Conservation (phyloP, 169 alveolate species). For the Babesia ovata region DNA sequence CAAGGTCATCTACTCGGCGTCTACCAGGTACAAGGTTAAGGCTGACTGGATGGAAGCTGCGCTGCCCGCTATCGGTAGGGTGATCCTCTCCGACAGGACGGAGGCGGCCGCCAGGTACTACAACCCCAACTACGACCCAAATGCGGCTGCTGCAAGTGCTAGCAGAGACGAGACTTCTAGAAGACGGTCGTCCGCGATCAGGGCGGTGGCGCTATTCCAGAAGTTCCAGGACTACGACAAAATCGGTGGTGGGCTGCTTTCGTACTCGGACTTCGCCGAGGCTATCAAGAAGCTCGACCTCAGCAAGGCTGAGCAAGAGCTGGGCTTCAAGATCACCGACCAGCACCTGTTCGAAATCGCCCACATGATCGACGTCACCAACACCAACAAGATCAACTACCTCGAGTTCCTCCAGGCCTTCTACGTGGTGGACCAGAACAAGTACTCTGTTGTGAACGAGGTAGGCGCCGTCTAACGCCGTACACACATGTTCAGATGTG, state of each 20-base stretch:
- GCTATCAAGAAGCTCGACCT: slow-evolving; percentile 80
- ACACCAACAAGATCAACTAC: slow-evolving; percentile 81
- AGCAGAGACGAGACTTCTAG: slow-evolving; percentile 45
- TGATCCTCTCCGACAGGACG: slow-evolving; percentile 81
- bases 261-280: slow-evolving; percentile 80
- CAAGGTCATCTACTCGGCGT: slow-evolving; percentile 78
- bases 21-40: slow-evolving; percentile 69
- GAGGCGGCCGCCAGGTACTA: slow-evolving; percentile 84
- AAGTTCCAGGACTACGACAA: slow-evolving; percentile 82
- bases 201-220: slow-evolving; percentile 86
- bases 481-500: slow-evolving; percentile 45
- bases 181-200: slow-evolving; percentile 83
- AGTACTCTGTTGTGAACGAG: slow-evolving; percentile 84
- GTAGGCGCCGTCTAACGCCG: slow-evolving; percentile 37
- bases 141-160: slow-evolving; percentile 12
- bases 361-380: slow-evolving; percentile 79
- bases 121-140: slow-evolving; percentile 71
- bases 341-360: slow-evolving; percentile 80
- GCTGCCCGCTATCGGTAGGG: slow-evolving; percentile 82
- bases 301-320: slow-evolving; percentile 77
- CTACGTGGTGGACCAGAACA: slow-evolving; percentile 84
- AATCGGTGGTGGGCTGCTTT: slow-evolving; percentile 76
- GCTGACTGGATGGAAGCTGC: slow-evolving; percentile 81
- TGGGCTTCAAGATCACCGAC: slow-evolving; percentile 79
- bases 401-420: slow-evolving; percentile 85